Base-by-base conservation (phyloP, 495 filamentous ascomycete genomes). In the Hapsidospora chrysogenum region DNA sequence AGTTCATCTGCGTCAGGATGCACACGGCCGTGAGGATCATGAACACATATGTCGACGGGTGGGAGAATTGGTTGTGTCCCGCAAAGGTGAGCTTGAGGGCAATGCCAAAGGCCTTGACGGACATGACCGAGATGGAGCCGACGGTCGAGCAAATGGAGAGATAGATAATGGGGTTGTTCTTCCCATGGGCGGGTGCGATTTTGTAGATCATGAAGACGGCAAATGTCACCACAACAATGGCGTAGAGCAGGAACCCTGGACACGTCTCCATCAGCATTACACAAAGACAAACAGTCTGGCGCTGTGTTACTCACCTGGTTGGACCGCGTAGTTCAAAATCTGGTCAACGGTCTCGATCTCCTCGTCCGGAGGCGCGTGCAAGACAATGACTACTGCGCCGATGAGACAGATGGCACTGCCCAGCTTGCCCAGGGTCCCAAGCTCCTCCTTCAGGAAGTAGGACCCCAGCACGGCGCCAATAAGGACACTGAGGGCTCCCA, bases 1-100 rank as follows among this genome's bases (percentile, higher is more conserved):
- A 97, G 58, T 96, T 96, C 92, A 97, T 93, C 61, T 97, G 89
- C 14, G 85, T 94, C 33, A 96, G 55, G 52, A 96, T 96, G 60
- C 89, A 96, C 41, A 93, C 83, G 2, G 62, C 69, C 0, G 83
- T 85, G 26, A 96, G 76, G 46, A 97, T 95, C 48, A 80, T 74
- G 50, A 97, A 97, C 31, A 95, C 86, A 49, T 96, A 97, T 31
- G 89, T 97, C 31, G 83, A 92, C 0, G 89, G 78, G 46, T 92
- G 80, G 3, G 69, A 73, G 49, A 97, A 92, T 53, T 97, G 89
- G 59, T 97, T 97, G 48, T 89, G 74, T 19, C 87, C 87, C 13
- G 61, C 70, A 31, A 97, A 66, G 1, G 89, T 96, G 43, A 96
- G 66, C 56, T 96, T 96, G 41, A 97, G 61, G 17, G 89, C 89